A percentile compares a stretch with the other conserved stretches of the same genome.
Evolutionary conservation across 495 filamentous ascomycete genomes (phyloP).

Genomic region (Neurospora tetrasperma): DNA sequence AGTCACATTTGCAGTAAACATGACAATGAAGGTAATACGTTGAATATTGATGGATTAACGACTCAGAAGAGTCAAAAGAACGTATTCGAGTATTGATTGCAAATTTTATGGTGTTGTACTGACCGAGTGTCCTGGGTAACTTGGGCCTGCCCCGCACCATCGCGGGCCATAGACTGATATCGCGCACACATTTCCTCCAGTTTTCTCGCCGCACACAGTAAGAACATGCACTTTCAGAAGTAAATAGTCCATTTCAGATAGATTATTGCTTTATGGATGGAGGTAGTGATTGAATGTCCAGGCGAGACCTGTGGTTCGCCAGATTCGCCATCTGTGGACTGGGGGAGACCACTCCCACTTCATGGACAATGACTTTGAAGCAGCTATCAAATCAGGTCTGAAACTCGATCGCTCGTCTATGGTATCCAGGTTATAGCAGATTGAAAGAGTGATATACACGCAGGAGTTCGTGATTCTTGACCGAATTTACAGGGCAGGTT

Average conservation of each 20-base stretch:
- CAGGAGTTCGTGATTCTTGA: neutral
- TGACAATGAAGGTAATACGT: neutral
- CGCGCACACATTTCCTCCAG: neutral
- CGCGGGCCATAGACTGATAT: neutral
- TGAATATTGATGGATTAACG: accelerated
- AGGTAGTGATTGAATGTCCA: neutral
- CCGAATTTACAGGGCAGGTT: neutral
- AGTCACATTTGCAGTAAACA: neutral
- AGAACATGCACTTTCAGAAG: neutral
- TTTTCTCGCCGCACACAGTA: neutral
- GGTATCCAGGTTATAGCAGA: too few relatives aligned
- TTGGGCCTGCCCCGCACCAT: neutral
- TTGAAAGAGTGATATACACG: neutral
- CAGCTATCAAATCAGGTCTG: too few relatives aligned
- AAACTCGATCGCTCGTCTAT: too few relatives aligned
- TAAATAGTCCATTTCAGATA: neutral
- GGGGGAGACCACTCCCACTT: too few relatives aligned
- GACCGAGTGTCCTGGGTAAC: neutral
- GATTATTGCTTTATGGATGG: too few relatives aligned
- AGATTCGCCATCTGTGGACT: neutral
- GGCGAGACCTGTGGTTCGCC: neutral
- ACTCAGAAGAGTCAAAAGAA: neutral
- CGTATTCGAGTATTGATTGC: neutral
- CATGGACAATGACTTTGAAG: too few relatives aligned
- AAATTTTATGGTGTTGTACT: neutral